Percentiles rank a stretch among this genome's conserved stretches.
These are phyloP conservation scores for Fistulinella prunicolor DNA, from an alignment of 768 basidiomycete genomes.

Conservation along the genomic window DNA sequence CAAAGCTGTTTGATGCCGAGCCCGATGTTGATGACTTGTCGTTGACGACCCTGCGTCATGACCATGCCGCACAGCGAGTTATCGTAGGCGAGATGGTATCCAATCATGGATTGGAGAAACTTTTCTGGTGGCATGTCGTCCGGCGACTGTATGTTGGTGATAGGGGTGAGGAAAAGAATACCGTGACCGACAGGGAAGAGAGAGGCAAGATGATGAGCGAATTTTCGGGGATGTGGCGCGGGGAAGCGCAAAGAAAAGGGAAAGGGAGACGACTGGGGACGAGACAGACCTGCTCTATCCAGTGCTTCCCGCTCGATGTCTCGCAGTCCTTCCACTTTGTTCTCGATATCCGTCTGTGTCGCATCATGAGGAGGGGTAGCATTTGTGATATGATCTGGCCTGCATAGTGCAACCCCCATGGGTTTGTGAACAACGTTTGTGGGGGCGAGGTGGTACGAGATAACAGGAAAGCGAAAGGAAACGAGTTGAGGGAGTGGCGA, in stretches of 20 bases:
- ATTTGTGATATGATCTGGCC: conserved; percentile 71
- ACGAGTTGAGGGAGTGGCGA: background rate
- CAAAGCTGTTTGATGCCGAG: conserved; percentile 70
- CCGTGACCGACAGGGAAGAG: no score
- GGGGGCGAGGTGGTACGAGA: no score
- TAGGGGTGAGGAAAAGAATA: background rate
- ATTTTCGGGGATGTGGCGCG: no score
- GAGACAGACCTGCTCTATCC: conserved; percentile 72
- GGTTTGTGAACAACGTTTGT: no score
- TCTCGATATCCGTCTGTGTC: conserved; percentile 75
- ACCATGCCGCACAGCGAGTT: conserved; percentile 78
- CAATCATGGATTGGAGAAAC: conserved; percentile 71
- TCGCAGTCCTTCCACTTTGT: conserved; percentile 68
- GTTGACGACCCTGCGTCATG: conserved; percentile 75
- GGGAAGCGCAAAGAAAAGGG: conserved; percentile 26
- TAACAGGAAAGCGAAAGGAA: no score
- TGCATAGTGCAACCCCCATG: no score
- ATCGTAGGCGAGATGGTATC: conserved; percentile 69
- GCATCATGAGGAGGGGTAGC: conserved; percentile 82
- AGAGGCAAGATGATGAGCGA: no score
- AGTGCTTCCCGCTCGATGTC: conserved; percentile 66
- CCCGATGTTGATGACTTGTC: conserved; percentile 78
- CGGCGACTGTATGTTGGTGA: conserved; percentile 36
- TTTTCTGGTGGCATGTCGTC: conserved; percentile 64
- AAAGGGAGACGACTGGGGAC: background rate